Base-by-base conservation (phyloP, 768 basidiomycete species). In the Serpula lacrymans region DNA sequence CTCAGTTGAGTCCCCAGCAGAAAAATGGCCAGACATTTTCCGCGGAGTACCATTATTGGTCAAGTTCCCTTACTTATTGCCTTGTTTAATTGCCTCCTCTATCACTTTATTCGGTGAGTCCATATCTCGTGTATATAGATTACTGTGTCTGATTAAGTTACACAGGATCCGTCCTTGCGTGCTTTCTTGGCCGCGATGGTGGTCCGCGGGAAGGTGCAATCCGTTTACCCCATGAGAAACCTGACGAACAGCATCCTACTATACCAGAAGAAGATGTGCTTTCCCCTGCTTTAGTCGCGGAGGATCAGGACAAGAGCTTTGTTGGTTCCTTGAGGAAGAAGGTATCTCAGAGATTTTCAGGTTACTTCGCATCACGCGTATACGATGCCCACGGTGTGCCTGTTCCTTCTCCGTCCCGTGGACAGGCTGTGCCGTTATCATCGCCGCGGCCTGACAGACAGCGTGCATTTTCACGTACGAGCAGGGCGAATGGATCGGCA, bases 171-270 rank as follows among this genome's bases (percentile, higher is more conserved):
- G 49, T 96, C 38, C 71, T 98, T 23, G 83, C 84, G 0, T 80
- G 90, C 49, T 96, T 97, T 72, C 79, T 99, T 30, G 87, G 82
- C 13, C 82, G 74, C 42, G 93, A 99, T 57, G 96, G 91, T 39
- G 94, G 95, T 8, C 87, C 92, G 12, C 76, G 88, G 39, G 78
- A 87, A 50, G 87, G 90, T 4, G 79, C 84, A 0, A 96, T 99
- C 45, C 82, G 78, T 11, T 78, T 99, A 9, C 72, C 80, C 3
- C 73, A 74, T 0, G 95, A 97, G 63, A 97, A 98, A 62, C 60
- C 57, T 43, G 52, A 43, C 35, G 53, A 54, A 17, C 54, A 58
- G 12, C 68, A 72, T 26, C 66, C 71, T 11, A 63, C 74, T n/a
- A 82, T 85, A 47, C 77, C 71, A n/a, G 84, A 87, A 54, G 84